Conservation (phyloP, 345 rosid species). For the Brassica rapa region DNA sequence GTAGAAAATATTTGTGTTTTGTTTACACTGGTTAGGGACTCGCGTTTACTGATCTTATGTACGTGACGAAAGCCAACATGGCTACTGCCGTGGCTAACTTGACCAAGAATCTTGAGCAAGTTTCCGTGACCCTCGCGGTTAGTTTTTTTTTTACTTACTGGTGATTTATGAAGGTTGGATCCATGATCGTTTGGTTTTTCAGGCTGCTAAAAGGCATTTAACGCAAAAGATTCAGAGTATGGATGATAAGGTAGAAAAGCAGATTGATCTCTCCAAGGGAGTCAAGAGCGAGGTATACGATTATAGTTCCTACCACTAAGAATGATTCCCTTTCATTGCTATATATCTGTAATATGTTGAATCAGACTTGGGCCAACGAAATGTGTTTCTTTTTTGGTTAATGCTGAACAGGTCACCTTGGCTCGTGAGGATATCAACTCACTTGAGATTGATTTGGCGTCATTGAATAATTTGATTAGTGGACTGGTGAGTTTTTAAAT, state of each 20-base stretch:
- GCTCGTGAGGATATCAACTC: slow-evolving; percentile 56
- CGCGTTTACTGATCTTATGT: slow-evolving; percentile 86
- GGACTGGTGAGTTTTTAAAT: slow-evolving; percentile 62
- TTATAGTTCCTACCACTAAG: neutral
- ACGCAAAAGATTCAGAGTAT: slow-evolving; percentile 77
- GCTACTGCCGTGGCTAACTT: slow-evolving; percentile 77
- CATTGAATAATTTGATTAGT: slow-evolving; percentile 60
- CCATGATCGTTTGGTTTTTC: slow-evolving; percentile 28
- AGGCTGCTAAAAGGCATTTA: slow-evolving; percentile 86
- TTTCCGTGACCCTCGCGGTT: slow-evolving; percentile 74
- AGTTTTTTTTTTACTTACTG: slow-evolving; percentile 36
- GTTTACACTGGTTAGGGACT: slow-evolving; percentile 56
- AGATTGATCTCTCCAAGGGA: slow-evolving; percentile 71
- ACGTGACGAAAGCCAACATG: slow-evolving; percentile 83
- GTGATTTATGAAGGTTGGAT: slow-evolving; percentile 1
- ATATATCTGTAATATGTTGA: slow-evolving; percentile 8
- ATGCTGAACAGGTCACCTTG: slow-evolving; percentile 57
- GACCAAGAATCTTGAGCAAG: slow-evolving; percentile 77
- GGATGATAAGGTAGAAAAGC: slow-evolving; percentile 84
- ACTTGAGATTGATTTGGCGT: slow-evolving; percentile 56
- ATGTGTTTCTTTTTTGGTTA: neutral
- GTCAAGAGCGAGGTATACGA: slow-evolving; percentile 56
- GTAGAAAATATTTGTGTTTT: neutral
- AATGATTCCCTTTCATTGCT: neutral
- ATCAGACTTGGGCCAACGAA: neutral